Conservation (phyloP, 495 filamentous ascomycete genomes). For the Hypoxylon trugodes region DNA sequence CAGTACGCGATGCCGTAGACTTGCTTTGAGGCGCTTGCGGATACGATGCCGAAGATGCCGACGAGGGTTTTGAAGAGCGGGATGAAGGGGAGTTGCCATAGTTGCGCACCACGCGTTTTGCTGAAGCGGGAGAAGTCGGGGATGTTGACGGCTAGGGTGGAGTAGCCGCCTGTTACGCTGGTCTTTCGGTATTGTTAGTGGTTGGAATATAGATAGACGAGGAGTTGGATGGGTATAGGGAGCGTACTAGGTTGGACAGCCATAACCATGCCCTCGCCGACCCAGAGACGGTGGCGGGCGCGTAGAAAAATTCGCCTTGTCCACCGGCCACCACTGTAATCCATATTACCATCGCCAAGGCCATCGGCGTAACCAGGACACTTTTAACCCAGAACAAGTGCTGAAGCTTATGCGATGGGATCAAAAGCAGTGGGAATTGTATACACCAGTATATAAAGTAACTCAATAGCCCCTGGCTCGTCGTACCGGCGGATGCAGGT, state of each 20-base stretch:
- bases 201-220: not conserved
- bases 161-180: slow-evolving; percentile 42
- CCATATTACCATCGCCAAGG: slow-evolving; percentile 62
- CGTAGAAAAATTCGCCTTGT: slow-evolving; percentile 52
- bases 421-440: slow-evolving; percentile 60
- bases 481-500: slow-evolving; percentile 65
- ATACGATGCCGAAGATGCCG: slow-evolving; percentile 42
- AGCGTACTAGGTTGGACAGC: slow-evolving; percentile 42
- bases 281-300: slow-evolving; percentile 49
- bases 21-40: slow-evolving; percentile 37
- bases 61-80: slow-evolving; percentile 44
- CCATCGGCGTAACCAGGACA: slow-evolving; percentile 59
- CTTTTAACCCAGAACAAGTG: slow-evolving; percentile 65
- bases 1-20: slow-evolving; percentile 41
- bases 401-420: slow-evolving; percentile 63
- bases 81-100: slow-evolving; percentile 45
- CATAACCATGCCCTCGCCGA: slow-evolving; percentile 45
- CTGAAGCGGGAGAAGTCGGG: slow-evolving; percentile 44
- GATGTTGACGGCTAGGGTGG: slow-evolving; percentile 44
- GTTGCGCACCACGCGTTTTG: slow-evolving; percentile 39
- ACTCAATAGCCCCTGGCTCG: slow-evolving; percentile 66
- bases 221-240: not conserved
- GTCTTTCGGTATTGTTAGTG: slow-evolving; percentile 23
- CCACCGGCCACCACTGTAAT: slow-evolving; percentile 56
- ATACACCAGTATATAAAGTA: slow-evolving; percentile 68